Evolutionary conservation across 2,329 filamentous ascomycete species (phyloP), one percentile per base, ranked within the genome.

Genomic region (Penicillium sp.): DNA sequence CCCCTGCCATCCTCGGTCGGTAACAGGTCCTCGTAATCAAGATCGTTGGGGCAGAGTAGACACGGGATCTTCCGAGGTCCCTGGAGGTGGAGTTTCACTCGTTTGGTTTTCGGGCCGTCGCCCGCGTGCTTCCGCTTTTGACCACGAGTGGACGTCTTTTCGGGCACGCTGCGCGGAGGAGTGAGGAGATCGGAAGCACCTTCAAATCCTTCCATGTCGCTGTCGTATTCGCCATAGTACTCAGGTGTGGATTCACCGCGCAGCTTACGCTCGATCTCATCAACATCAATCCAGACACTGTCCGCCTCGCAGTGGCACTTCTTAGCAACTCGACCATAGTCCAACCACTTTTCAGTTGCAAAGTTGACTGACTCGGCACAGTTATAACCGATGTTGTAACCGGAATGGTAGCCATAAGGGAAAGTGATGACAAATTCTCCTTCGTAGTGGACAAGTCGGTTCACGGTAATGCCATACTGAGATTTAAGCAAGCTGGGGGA

Each of bases 321-420:
- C 74, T 96, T 96, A 15, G 94, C 94, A 62, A 96, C 91, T 64
- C 91, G 90, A 21, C 92, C 94, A 78, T 94, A 96, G 46, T 95
- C 88, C 42, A 99, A 76, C 94, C 94, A 99, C 28, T 90, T 88
- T 61, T 96, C 92, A 8, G 95, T 86, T 5, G 93, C 94, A 71
- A 99, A 99, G 70, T 99, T 99, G 75, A 99, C 94, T 7, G 94
- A 96, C 70, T 99, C 94, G 26, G 94, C 94, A 73, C 94, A 99
- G 70, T 99, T 99, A 77, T 99, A 99, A 15, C 95, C 94, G 34
- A 99, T 78, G 64, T 99, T 99, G 72, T 95, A 99, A 4, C 94
- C 94, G 5, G 94, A 99, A 69, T 99, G 94, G 70, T 99, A 99
- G 21, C 94, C 94, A 65, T 97, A 99, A 0, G 94, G 94, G 69